A percentile compares a stretch with the other conserved stretches of the same genome.
Evolutionary conservation across 2,329 filamentous ascomycete species (phyloP).

Genomic region (Aspergillus flavus): DNA sequence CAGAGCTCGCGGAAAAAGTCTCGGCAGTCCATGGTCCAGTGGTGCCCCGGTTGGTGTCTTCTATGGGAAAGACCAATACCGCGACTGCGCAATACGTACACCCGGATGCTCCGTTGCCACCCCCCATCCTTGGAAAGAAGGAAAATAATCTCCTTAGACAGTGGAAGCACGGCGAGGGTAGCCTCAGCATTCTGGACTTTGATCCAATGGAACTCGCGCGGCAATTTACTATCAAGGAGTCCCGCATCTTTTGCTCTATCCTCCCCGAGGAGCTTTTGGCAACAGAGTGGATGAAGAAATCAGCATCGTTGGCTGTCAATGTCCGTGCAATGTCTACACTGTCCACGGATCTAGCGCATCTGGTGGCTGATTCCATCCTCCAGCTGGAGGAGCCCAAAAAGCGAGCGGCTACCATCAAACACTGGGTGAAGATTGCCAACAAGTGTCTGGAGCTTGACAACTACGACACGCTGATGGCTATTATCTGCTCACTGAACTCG

Average conservation of each 20-base stretch:
- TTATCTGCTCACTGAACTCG: conserved; percentile 90
- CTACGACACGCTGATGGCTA: conserved; percentile 95
- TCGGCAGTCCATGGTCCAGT: conserved; percentile 71
- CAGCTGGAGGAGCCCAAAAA: conserved; percentile 89
- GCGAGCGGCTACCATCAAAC: conserved; percentile 86
- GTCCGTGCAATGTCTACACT: conserved; percentile 92
- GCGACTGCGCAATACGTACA: conserved; percentile 71
- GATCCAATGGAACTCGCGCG: conserved; percentile 88
- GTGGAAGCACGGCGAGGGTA: conserved; percentile 72
- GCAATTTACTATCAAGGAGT: conserved; percentile 90
- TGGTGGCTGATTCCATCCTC: conserved; percentile 91
- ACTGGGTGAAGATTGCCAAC: conserved; percentile 94
- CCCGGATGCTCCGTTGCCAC: conserved; percentile 71
- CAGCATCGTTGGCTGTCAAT: conserved; percentile 76
- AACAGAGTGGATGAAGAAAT: conserved; percentile 92
- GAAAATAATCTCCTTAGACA: conserved; percentile 72
- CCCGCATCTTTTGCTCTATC: conserved; percentile 87
- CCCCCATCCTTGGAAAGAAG: conserved; percentile 71
- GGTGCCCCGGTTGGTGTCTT: conserved; percentile 80
- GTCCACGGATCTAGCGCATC: conserved; percentile 87
- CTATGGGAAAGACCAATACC: conserved; percentile 84
- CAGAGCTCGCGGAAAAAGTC: conserved; percentile 79
- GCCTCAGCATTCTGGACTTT: conserved; percentile 81
- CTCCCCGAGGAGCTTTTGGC: conserved; percentile 88
- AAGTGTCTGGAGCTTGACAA: conserved; percentile 89